Evolutionary conservation across 1,139 yeast genomes (phyloP).

Genomic region (Saccharomyces hybrid): DNA sequence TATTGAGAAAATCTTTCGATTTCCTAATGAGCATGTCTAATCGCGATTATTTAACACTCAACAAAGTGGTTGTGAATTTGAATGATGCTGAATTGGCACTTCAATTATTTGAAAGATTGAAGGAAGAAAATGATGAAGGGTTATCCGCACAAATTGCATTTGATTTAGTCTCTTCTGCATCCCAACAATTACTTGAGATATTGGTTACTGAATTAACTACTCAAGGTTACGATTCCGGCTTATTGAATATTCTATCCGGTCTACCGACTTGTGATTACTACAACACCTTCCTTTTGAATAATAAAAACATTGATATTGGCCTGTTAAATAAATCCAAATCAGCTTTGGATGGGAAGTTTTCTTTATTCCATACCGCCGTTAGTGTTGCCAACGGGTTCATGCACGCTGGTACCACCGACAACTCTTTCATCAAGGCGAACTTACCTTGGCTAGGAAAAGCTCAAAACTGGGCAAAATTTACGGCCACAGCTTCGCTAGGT

Average conservation of each 20-base stretch:
- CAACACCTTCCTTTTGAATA: slow-evolving; percentile 77
- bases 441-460: slow-evolving; percentile 97
- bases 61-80: slow-evolving; percentile 82
- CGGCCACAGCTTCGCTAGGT: slow-evolving; percentile 97
- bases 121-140: slow-evolving; percentile 33
- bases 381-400: slow-evolving; percentile 91
- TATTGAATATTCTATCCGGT: slow-evolving; percentile 74
- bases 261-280: slow-evolving; percentile 92
- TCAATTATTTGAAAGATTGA: slow-evolving; percentile 53
- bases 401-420: slow-evolving; percentile 97
- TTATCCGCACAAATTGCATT: slow-evolving; percentile 92
- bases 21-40: slow-evolving; percentile 49
- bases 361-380: slow-evolving; percentile 92
- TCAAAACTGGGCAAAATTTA: slow-evolving; percentile 94
- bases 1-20: slow-evolving; percentile 55
- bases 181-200: slow-evolving; percentile 76
- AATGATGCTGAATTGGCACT: slow-evolving; percentile 69
- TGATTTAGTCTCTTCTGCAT: slow-evolving; percentile 84
- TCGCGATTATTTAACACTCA: slow-evolving; percentile 74
- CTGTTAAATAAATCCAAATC: slow-evolving; percentile 78
- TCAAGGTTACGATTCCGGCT: slow-evolving; percentile 41
- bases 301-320: slow-evolving; percentile 79
- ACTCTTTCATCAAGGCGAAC: slow-evolving; percentile 82
- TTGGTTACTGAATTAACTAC: slow-evolving; percentile 42
- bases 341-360: slow-evolving; percentile 81